Base-by-base conservation (phyloP, 169 alveolate species). In the Plasmodium relictum region DNA sequence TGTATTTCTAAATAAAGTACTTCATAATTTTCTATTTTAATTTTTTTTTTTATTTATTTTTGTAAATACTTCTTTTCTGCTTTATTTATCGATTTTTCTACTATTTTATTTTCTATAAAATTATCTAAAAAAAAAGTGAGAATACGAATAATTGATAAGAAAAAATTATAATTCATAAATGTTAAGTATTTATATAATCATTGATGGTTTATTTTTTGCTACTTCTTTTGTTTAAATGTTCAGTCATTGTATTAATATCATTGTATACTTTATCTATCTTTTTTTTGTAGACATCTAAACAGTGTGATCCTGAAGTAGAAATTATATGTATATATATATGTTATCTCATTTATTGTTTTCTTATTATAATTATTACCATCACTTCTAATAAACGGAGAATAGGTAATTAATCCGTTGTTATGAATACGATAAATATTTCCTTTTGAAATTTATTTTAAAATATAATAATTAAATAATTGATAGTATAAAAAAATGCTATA, bases 341-440 rank as follows among this genome's bases (percentile, higher is more conserved):
- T 14, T 41, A 54, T 24, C 63, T 72, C 54, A 52, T 72, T 26
- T 72, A 14, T 42, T 52, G 41, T 72, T 50, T 54, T 31, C 70
- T 22, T 24, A 6, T 61, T 61, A 7, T 6, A 8, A 6, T 61
- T 61, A 61, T 73, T 54, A 83, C 91, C 91, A 62, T 83, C 91
- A 83, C 91, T 83, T 83, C 91, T 83, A 68, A 83, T 66, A 54
- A 83, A 83, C 66, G 91, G 91, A 54, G 73, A 83, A 22, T 83
- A 83, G 20, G 91, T 69, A 56, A 83, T 83, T 54, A 83, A 71
- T 16, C 91, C 91, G 66, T 83, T 83, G 59, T 22, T 83, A 41
- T 83, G 42, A 83, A 83, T 22, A 37, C 72, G 69, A 66, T 52
- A 52, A 52, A 80, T 68, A 54, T 59, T 83, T 12, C 91, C 91